Conservation (phyloP, 441 rosid species). For the Brassica hybrid region DNA sequence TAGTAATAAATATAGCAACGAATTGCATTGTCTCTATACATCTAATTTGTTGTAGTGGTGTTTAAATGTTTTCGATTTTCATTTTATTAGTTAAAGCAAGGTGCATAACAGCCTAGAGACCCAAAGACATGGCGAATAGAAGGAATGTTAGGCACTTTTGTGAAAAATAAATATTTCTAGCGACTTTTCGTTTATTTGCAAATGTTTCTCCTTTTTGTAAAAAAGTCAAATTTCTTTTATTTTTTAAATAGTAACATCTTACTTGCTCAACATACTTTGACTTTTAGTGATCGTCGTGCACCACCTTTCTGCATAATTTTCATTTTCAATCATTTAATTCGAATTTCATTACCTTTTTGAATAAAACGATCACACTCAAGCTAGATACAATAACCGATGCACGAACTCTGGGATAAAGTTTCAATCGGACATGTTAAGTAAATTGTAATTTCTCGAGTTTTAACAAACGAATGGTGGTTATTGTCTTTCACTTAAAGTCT, state of each 20-base stretch:
- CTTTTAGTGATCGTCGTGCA: conserved; percentile 37
- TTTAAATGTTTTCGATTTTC: neutral
- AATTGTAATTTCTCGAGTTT: neutral
- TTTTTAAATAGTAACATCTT: neutral
- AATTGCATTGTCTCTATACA: neutral
- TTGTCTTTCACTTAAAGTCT: neutral
- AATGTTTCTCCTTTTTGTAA: neutral
- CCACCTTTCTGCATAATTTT: conserved; percentile 30
- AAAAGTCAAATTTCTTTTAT: conserved; percentile 22
- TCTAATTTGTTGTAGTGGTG: neutral
- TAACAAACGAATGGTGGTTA: conserved; percentile 2
- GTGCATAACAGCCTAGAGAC: conserved; percentile 12
- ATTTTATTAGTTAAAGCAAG: neutral
- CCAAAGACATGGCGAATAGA: conserved; percentile 9
- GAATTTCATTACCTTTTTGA: conserved; percentile 31
- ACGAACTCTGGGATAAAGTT: conserved; percentile 33
- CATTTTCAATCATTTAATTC: conserved; percentile 42
- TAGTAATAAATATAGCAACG: neutral
- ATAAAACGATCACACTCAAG: conserved; percentile 25
- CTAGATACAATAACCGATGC: conserved; percentile 19
- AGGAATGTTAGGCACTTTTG: conserved; percentile 6
- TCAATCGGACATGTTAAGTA: neutral
- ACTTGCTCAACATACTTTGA: conserved; percentile 15
- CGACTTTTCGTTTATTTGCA: neutral
- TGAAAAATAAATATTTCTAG: neutral